Evolutionary conservation across 768 basidiomycete species (phyloP), one percentile per base, ranked within the genome.

Genomic region (Boletus fagicola): DNA sequence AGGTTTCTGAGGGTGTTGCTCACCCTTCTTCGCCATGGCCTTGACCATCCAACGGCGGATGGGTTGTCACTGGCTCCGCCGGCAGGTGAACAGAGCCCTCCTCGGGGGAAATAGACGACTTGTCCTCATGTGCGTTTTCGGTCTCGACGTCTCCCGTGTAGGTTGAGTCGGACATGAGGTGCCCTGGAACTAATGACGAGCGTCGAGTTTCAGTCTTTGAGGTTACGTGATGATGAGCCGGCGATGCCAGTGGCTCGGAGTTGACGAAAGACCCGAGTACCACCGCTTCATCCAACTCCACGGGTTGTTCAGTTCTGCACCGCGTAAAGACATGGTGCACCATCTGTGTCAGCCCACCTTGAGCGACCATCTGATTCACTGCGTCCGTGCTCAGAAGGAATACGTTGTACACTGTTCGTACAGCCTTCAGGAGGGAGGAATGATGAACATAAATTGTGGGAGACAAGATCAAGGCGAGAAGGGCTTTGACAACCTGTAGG

Each of bases 281-380:
- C 47, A 57, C 33, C 56, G 56, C 55, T 54, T 63, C 62, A 30
- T 60, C 68, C 20, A 43, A 52, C n/a, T 64, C 63, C 40, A 49
- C 38, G 28, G 53, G 28, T 28, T 59, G 58, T 49, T 68, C 72
- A 30, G 78, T 65, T 68, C 79, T 80, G 66, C 92, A 92, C 22
- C 97, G 83, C 15, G 88, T 82, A 70, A 99, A 98, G 55, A 98
- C 86, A 66, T 98, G 95, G 65, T 97, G 90, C 3, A 98, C 94
- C 87, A 99, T 98, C 72, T 99, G 97, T 0, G 94, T 94, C 18
- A 99, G 82, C 18, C 95, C 94, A 20, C 96, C 97, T 73, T 99
- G 97, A 18, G 97, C 97, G 38, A 99, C 96, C 78, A 92, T 95
- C 75, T 98, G 97, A 63, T 96, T 98, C 49, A 94, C 90, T 5